Evolutionary conservation across 2,329 filamentous ascomycete genomes (phyloP).

Genomic region (Botrytis sinoallii): DNA sequence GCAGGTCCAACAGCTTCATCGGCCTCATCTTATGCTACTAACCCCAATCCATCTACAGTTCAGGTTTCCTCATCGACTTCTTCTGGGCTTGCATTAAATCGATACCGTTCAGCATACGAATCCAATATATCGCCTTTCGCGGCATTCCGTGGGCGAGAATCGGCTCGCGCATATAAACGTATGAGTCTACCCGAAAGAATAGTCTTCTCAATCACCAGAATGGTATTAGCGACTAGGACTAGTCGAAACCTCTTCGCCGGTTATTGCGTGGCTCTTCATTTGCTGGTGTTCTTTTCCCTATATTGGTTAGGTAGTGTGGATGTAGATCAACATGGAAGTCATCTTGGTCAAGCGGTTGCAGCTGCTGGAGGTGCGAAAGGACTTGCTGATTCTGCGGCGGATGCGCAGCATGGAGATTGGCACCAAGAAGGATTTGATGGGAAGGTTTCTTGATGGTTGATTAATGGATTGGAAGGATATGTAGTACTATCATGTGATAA

Average conservation of each 20-base stretch:
- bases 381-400: conserved; percentile 39
- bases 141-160: conserved; percentile 91
- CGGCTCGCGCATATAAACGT: conserved; percentile 81
- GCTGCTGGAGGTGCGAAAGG: conserved; percentile 43
- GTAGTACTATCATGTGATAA: conserved; percentile 33
- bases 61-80: conserved; percentile 57
- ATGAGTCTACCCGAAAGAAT: conserved; percentile 90
- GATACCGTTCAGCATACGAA: conserved; percentile 91
- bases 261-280: conserved; percentile 85
- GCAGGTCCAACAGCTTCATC: conserved; percentile 58
- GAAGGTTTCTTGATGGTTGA: conserved; percentile 29
- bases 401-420: conserved; percentile 53
- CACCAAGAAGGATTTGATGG: conserved; percentile 50
- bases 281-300: conserved; percentile 81
- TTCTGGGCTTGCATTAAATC: conserved; percentile 69
- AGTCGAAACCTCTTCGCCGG: conserved; percentile 91
- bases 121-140: conserved; percentile 94
- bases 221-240: conserved; percentile 84
- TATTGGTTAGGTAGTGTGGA: conserved; percentile 77
- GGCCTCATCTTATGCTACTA: conserved; percentile 63
- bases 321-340: conserved; percentile 49
- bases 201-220: conserved; percentile 85
- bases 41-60: conserved; percentile 72
- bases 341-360: conserved; percentile 42
- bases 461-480: neutral